A percentile compares a stretch with the other conserved stretches of the same genome.
Conservation (phyloP, 768 basidiomycete genomes). For the Hirschioporus abietinus region DNA sequence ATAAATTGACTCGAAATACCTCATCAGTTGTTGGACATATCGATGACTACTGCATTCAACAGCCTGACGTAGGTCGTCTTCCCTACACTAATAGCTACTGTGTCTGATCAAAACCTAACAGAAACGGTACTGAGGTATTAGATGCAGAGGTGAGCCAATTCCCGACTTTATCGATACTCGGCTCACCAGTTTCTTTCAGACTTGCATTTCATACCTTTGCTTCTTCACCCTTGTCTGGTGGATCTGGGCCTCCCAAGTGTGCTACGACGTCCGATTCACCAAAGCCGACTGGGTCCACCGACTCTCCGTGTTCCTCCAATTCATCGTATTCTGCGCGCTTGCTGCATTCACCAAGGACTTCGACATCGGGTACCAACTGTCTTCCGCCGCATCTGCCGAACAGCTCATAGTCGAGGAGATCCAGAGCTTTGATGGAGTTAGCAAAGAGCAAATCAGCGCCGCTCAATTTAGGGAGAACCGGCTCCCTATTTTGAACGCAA, state of each 20-base stretch:
- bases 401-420: background rate
- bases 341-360: slow-evolving; percentile 6
- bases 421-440: background rate
- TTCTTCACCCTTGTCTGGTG: slow-evolving; percentile 6
- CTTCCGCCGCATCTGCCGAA: background rate
- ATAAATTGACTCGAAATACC: background rate
- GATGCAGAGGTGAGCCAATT: background rate
- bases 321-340: slow-evolving; percentile 4
- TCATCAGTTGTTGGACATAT: background rate
- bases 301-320: slow-evolving; percentile 6
- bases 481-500: background rate
- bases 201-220: background rate
- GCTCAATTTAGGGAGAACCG: background rate
- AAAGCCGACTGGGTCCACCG: slow-evolving; percentile 9
- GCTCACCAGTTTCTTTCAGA: background rate
- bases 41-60: background rate
- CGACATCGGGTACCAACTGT: slow-evolving; percentile 2
- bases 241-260: slow-evolving; percentile 9
- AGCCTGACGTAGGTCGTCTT: background rate
- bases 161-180: background rate
- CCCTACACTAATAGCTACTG: background rate
- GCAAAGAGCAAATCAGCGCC: background rate
- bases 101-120: background rate
- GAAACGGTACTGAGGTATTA: background rate
- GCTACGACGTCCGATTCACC: slow-evolving; percentile 6